Conservation (phyloP, 1,284 basidiomycete species). For the Polyporus tsugae region DNA sequence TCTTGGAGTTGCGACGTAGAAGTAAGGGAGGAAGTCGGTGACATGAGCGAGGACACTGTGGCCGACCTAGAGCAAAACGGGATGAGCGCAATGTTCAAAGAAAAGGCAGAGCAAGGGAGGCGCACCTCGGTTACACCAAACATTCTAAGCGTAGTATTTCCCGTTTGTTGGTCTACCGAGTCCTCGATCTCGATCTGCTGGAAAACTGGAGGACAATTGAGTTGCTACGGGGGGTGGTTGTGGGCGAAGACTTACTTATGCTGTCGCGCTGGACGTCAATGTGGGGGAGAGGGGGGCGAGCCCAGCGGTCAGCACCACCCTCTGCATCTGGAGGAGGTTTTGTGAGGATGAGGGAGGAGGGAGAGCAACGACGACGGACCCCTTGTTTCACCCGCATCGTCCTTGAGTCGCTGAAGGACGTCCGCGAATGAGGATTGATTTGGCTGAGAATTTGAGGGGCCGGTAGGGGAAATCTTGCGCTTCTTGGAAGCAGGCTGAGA, state of each 20-base stretch:
- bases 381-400: slow-evolving; percentile 61
- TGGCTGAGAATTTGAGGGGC: slow-evolving; percentile 46
- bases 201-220: slow-evolving; percentile 63
- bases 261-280: slow-evolving; percentile 70
- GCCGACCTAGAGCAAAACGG: slow-evolving; percentile 64
- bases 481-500: slow-evolving; percentile 63
- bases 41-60: slow-evolving; percentile 89
- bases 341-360: not conserved
- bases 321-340: slow-evolving; percentile 56
- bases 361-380: slow-evolving; percentile 43
- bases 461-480: slow-evolving; percentile 58
- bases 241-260: slow-evolving; percentile 53
- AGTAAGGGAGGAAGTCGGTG: slow-evolving; percentile 88
- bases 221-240: not conserved
- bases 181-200: slow-evolving; percentile 96
- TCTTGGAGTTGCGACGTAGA: slow-evolving; percentile 87
- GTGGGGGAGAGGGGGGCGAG: slow-evolving; percentile 66
- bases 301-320: slow-evolving; percentile 83
- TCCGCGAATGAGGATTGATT: slow-evolving; percentile 72
- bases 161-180: slow-evolving; percentile 57
- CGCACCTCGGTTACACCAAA: slow-evolving; percentile 89
- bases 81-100: not conserved
- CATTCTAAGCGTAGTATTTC: slow-evolving; percentile 70
- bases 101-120: slow-evolving; percentile 12
- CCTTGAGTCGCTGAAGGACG: slow-evolving; percentile 78